These are phyloP conservation scores for Moesziomyces sp. DNA, from an alignment of 1,284 basidiomycete species.

Conservation along the genomic window DNA sequence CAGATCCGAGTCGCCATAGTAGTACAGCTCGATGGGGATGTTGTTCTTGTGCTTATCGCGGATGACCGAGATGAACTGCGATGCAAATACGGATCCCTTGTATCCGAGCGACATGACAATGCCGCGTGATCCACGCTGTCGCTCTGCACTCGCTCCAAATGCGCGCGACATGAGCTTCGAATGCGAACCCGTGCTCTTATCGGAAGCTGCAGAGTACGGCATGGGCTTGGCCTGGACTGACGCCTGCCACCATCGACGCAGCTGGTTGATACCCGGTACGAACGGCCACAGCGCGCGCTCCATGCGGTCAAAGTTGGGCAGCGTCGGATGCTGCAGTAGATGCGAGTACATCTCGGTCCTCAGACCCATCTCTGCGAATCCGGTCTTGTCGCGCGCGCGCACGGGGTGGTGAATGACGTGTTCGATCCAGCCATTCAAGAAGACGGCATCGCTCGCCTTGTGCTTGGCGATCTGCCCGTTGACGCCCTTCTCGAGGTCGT, in stretches of 20 bases:
- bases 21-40: constrained; percentile 51
- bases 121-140: constrained; percentile 20
- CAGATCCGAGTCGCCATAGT: constrained; percentile 54
- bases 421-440: constrained; percentile 43
- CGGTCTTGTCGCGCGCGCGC: constrained; percentile 39
- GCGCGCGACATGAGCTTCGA: constrained; percentile 14
- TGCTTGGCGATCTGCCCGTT: constrained; percentile 22
- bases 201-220: constrained; percentile 8
- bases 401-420: constrained; percentile 46
- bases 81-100: constrained; percentile 42
- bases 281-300: constrained; percentile 51
- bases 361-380: constrained; percentile 52
- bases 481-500: constrained; percentile 19
- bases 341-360: constrained; percentile 52
- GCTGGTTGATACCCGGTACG: constrained; percentile 48
- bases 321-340: constrained; percentile 31
- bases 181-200: not conserved
- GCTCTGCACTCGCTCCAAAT: constrained; percentile 6
- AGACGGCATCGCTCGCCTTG: constrained; percentile 29
- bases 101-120: constrained; percentile 53
- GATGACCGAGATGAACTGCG: constrained; percentile 48
- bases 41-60: constrained; percentile 40
- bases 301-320: constrained; percentile 47
- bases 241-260: constrained; percentile 38
- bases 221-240: constrained; percentile 31